Evolutionary conservation across 108 stramenopile species (phyloP).

Genomic region (Epithemia pelagica): DNA sequence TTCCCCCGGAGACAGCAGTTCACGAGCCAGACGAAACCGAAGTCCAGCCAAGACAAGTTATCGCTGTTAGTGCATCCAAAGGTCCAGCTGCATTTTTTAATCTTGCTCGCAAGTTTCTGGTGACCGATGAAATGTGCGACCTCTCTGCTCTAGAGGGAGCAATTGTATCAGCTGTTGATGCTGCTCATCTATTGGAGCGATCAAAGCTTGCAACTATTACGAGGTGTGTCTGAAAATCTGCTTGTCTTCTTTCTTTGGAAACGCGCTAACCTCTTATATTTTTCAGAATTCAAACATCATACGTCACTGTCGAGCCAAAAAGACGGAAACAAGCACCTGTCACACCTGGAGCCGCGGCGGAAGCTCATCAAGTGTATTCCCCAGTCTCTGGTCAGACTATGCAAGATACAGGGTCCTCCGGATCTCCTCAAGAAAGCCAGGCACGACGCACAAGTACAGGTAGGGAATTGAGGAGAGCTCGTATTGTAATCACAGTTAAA

Average conservation of each 20-base stretch:
- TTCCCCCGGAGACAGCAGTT: constrained; percentile 8
- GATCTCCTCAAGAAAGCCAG: too few relatives aligned
- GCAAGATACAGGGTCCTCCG: too few relatives aligned
- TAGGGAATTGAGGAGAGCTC: constrained; percentile 60
- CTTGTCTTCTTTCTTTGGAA: constrained; percentile 4
- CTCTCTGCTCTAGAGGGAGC: constrained; percentile 81
- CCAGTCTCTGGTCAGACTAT: too few relatives aligned
- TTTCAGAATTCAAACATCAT: constrained; percentile 64
- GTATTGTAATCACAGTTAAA: constrained; percentile 70
- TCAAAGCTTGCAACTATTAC: constrained; percentile 72
- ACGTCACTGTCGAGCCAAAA: constrained; percentile 70
- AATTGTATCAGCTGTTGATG: constrained; percentile 80
- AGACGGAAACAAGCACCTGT: constrained; percentile 21
- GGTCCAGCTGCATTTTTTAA: constrained; percentile 79
- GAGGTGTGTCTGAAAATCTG: constrained; percentile 36
- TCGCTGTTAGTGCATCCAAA: constrained; percentile 83
- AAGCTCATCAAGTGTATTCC: neutral
- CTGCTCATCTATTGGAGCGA: constrained; percentile 76
- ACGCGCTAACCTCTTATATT: neutral
- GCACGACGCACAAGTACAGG: constrained; percentile 2
- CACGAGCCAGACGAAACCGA: constrained; percentile 7
- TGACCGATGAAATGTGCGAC: constrained; percentile 74
- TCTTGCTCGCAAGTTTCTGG: constrained; percentile 71
- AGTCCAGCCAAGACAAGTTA: constrained; percentile 50
- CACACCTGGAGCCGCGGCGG: neutral